phyloP scores from a whole-genome alignment of 2,329 filamentous ascomycete genomes.

The Epichloe gansuensis region DNA sequence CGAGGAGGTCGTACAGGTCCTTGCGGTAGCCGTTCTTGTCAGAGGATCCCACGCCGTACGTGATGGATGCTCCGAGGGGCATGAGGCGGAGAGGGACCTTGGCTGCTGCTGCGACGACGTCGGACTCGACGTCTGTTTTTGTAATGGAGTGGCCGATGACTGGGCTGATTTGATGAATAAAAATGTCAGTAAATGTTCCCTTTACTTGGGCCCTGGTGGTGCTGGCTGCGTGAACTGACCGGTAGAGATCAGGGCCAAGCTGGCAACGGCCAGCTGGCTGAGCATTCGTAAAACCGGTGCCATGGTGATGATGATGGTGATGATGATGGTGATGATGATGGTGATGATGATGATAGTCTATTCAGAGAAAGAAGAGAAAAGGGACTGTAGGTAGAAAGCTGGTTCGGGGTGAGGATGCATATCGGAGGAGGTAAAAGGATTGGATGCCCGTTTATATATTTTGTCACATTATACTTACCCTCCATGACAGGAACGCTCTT shows the following conservation, averaged over 20 bases:
- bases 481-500: no score
- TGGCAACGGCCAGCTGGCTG: slow-evolving; percentile 7
- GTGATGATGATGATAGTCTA: not conserved
- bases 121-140: not conserved
- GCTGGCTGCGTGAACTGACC: slow-evolving; percentile 4
- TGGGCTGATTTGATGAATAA: not conserved
- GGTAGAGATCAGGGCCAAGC: slow-evolving; percentile 15
- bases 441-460: no score
- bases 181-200: not conserved
- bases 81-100: slow-evolving; percentile 28
- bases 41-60: slow-evolving; percentile 23
- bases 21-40: slow-evolving; percentile 29
- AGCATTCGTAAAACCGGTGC: slow-evolving; percentile 6
- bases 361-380: no score
- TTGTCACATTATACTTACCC: no score
- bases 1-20: slow-evolving; percentile 19
- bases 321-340: slow-evolving; percentile 1
- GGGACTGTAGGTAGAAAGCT: no score
- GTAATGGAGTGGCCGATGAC: not conserved
- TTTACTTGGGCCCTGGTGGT: not conserved
- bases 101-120: not conserved
- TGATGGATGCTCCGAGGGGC: slow-evolving; percentile 32
- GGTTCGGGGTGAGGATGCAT: no score
- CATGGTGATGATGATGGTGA: slow-evolving; percentile 1
- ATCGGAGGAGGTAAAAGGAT: no score